Conservation (phyloP, 2,329 filamentous ascomycete species). For the Xylaria sp. region DNA sequence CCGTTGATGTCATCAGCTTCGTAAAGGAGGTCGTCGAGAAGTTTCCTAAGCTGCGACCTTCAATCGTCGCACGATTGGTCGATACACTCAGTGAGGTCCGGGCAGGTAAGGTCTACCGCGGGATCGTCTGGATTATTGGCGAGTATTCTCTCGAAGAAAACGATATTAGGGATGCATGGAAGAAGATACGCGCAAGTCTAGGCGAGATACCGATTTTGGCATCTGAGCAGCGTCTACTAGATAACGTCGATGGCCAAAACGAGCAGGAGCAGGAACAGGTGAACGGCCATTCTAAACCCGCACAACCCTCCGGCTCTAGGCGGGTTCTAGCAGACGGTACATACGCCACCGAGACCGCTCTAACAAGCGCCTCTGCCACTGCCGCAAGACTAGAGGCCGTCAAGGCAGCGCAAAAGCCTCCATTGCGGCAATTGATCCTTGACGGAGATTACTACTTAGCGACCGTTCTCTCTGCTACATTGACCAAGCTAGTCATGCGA, state of each 20-base stretch:
- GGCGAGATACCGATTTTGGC: conserved; percentile 97
- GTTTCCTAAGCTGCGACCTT: conserved; percentile 87
- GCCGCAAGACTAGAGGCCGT: conserved; percentile 95
- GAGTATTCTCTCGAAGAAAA: conserved; percentile 95
- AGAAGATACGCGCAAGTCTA: conserved; percentile 89
- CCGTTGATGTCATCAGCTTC: conserved; percentile 97
- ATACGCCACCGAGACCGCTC: conserved; percentile 94
- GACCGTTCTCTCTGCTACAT: conserved; percentile 92
- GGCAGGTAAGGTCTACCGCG: conserved; percentile 96
- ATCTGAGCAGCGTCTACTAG: conserved; percentile 90
- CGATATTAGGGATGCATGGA: conserved; percentile 97
- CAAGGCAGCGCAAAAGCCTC: conserved; percentile 96
- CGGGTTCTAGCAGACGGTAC: conserved; percentile 96
- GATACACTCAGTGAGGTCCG: conserved; percentile 92
- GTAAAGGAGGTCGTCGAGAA: conserved; percentile 99
- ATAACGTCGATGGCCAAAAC: conserved; percentile 80
- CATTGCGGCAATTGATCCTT: conserved; percentile 91
- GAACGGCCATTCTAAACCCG: conserved; percentile 81
- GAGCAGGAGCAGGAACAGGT: conserved; percentile 71
- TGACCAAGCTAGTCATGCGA: conserved; percentile 98
- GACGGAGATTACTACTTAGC: conserved; percentile 98
- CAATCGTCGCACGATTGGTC: conserved; percentile 89
- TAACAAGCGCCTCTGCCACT: conserved; percentile 91
- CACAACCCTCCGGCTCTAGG: conserved; percentile 83
- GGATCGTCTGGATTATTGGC: conserved; percentile 96